Conservation (phyloP, 1,284 basidiomycete genomes). For the Malassezia brasiliensis region DNA sequence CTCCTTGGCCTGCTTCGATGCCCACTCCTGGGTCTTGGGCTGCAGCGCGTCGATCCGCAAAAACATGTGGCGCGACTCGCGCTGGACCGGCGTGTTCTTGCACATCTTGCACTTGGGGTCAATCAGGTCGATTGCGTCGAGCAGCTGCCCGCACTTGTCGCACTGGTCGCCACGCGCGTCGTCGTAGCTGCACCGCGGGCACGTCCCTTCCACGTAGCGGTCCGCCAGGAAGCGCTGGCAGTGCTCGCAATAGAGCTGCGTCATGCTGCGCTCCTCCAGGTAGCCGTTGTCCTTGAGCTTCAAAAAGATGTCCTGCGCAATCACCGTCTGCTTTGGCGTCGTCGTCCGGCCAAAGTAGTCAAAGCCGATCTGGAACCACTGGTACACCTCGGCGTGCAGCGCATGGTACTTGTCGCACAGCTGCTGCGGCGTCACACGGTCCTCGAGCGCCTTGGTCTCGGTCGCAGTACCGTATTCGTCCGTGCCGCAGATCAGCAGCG, state of each 20-base stretch:
- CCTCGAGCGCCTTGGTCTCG: conserved; percentile 92
- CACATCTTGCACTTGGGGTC: conserved; percentile 88
- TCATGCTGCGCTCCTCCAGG: conserved; percentile 42
- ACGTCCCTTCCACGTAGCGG: conserved; percentile 45
- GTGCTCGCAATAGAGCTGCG: conserved; percentile 42
- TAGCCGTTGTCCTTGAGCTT: conserved; percentile 43
- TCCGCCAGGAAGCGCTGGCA: conserved; percentile 44
- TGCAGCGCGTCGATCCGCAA: conserved; percentile 77
- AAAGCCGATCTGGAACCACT: conserved; percentile 86
- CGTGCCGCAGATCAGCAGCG: conserved; percentile 80
- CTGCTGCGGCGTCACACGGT: conserved; percentile 72
- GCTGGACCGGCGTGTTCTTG: conserved; percentile 60
- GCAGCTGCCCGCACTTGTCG: conserved; percentile 81
- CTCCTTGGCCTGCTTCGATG: conserved; percentile 64
- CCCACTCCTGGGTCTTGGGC: conserved; percentile 75
- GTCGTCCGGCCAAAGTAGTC: conserved; percentile 96
- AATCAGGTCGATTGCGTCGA: conserved; percentile 79
- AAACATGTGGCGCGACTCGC: conserved; percentile 81
- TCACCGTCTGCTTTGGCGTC: conserved; percentile 73
- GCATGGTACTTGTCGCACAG: conserved; percentile 89
- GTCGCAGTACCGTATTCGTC: conserved; percentile 99
- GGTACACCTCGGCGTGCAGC: conserved; percentile 82
- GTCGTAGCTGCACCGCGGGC: conserved; percentile 46
- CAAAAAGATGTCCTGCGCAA: conserved; percentile 46
- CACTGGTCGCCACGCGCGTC: conserved; percentile 98